Conservation (phyloP, 129 eudicot genomes). For the Glebionis coronaria region DNA sequence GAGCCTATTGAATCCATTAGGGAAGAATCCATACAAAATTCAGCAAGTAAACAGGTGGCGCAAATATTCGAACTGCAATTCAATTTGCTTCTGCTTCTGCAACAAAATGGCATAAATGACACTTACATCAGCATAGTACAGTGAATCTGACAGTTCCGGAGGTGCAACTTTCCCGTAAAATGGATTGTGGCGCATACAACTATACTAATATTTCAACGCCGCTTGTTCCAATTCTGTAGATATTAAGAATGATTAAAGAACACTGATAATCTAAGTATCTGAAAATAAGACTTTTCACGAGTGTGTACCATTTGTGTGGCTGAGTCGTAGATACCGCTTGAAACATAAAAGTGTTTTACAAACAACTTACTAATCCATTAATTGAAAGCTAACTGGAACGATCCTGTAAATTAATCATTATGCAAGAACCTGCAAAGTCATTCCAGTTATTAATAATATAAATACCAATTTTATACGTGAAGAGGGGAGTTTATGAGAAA, state of each 20-base stretch:
- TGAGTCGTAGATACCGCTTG: too few species aligned
- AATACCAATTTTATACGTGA: too few species aligned
- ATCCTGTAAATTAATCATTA: too few species aligned
- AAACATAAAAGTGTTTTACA: too few species aligned
- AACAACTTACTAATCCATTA: too few species aligned
- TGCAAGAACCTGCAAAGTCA: too few species aligned
- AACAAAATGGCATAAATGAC: background rate
- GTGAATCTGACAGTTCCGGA: conserved; percentile 61
- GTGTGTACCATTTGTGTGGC: conserved; percentile 84
- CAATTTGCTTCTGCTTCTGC: too few species aligned
- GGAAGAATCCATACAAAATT: background rate
- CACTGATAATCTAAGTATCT: background rate
- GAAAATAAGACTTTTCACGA: background rate
- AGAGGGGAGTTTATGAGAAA: too few species aligned
- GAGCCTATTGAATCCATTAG: conserved; percentile 7
- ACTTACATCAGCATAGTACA: conserved; percentile 83
- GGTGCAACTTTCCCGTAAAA: conserved; percentile 66
- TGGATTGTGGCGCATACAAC: conserved; percentile 88
- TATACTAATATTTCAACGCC: conserved; percentile 78
- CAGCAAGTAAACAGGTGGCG: conserved; percentile 33
- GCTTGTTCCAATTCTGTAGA: conserved; percentile 91
- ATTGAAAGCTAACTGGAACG: too few species aligned
- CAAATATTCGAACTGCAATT: too few species aligned
- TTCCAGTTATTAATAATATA: too few species aligned
- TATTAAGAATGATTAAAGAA: conserved; percentile 2